Percentiles rank a stretch among this genome's conserved stretches.
phyloP scores from a whole-genome alignment of 345 rosid species.

The Eucalyptus curtisii region DNA sequence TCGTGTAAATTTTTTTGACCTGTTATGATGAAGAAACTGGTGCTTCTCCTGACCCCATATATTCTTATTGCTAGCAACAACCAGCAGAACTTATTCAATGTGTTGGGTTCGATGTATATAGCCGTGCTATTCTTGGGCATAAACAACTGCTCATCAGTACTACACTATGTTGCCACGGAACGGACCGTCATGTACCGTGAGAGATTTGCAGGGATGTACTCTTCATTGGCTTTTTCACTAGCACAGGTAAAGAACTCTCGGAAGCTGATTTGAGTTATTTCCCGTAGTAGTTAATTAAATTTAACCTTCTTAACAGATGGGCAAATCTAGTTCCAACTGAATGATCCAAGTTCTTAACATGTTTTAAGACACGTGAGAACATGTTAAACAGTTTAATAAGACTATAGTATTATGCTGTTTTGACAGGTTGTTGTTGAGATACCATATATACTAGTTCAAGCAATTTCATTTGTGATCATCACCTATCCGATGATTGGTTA shows the following conservation, averaged over 20 bases:
- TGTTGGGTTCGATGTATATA: constrained; percentile 40
- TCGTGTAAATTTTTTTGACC: background rate
- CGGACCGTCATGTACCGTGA: constrained; percentile 58
- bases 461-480: constrained; percentile 20
- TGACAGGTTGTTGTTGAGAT: constrained; percentile 56
- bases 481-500: constrained; percentile 68
- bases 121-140: constrained; percentile 48
- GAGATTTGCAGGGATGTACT: constrained; percentile 81
- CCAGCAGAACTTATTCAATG: constrained; percentile 54
- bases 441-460: constrained; percentile 47
- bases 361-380: background rate
- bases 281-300: background rate
- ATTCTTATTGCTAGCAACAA: constrained; percentile 21
- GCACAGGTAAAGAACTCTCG: constrained; percentile 32
- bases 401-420: background rate
- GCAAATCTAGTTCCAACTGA: background rate
- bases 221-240: constrained; percentile 51
- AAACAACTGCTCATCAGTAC: constrained; percentile 47
- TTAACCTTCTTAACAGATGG: background rate
- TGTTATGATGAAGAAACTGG: background rate
- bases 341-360: background rate
- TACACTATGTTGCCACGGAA: constrained; percentile 43
- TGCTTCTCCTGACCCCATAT: background rate
- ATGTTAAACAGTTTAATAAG: background rate
- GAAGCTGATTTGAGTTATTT: background rate